These are phyloP conservation scores for Mortierella sp. DNA, from an alignment of 371 early-diverging fungal species.

Conservation along the genomic window DNA sequence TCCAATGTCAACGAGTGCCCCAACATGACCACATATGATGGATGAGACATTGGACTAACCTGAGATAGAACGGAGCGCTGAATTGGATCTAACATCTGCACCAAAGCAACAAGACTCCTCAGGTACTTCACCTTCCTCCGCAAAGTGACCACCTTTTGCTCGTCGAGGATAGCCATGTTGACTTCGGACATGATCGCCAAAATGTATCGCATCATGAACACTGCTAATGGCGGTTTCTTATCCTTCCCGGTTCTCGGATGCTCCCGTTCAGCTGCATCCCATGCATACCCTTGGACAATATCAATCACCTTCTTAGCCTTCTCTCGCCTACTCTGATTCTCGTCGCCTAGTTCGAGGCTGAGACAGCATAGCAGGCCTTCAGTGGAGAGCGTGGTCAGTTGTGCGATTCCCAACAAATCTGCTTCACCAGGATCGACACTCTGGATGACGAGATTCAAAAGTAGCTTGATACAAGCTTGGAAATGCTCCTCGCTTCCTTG, in stretches of 20 bases:
- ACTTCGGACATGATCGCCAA: constrained; percentile 43
- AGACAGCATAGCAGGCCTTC: constrained; percentile 23
- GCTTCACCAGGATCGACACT: constrained; percentile 6
- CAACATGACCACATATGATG: neutral
- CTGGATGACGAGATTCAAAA: constrained; percentile 18
- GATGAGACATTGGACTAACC: constrained; percentile 5
- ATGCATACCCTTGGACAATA: constrained; percentile 20
- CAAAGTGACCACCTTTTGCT: constrained; percentile 12
- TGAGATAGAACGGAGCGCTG: constrained; percentile 35
- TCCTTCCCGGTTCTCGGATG: neutral
- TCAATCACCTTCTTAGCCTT: constrained; percentile 20
- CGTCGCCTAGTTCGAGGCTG: constrained; percentile 32
- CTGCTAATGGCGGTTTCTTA: constrained; percentile 22
- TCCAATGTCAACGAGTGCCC: neutral
- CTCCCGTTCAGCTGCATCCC: constrained; percentile 7
- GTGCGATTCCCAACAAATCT: constrained; percentile 8
- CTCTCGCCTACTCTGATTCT: constrained; percentile 12
- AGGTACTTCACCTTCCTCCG: constrained; percentile 27
- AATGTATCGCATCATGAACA: constrained; percentile 29
- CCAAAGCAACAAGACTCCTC: constrained; percentile 24
- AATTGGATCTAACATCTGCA: constrained; percentile 31
- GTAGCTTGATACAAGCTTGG: constrained; percentile 15
- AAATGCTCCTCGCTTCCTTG: constrained; percentile 13
- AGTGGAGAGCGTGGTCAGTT: constrained; percentile 23
- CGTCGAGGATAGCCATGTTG: constrained; percentile 26